Percentiles rank a stretch among this genome's conserved stretches.
Evolutionary conservation across 2,329 filamentous ascomycete genomes (phyloP).

Genomic region (Phyllosticta citriasiana): DNA sequence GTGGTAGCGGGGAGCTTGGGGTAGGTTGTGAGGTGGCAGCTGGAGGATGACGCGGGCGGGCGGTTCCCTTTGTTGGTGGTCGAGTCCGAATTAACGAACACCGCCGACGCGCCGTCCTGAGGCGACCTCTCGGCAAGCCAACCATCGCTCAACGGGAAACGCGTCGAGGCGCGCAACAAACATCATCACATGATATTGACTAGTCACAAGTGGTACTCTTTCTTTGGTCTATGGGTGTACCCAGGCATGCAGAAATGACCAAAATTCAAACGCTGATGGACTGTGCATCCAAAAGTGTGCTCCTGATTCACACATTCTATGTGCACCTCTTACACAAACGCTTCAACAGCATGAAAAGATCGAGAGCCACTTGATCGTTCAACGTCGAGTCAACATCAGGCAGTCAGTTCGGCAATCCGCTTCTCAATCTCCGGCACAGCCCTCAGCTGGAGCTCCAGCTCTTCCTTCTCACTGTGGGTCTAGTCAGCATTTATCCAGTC

Average conservation of each 20-base stretch:
- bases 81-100: background rate
- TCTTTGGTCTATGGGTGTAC: background rate
- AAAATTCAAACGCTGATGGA: background rate
- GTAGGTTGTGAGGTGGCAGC: background rate
- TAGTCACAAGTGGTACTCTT: background rate
- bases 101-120: background rate
- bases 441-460: conserved; percentile 74
- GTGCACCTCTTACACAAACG: background rate
- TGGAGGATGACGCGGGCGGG: background rate
- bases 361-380: background rate
- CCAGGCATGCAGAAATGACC: background rate
- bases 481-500: background rate
- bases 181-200: background rate
- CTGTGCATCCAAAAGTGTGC: background rate
- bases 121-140: background rate
- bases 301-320: background rate
- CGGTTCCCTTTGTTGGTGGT: background rate
- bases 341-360: background rate
- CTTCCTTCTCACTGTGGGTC: conserved; percentile 68
- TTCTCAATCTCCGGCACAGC: conserved; percentile 82
- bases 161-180: background rate
- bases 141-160: background rate
- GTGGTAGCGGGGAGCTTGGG: background rate
- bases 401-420: conserved; percentile 66
- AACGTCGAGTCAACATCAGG: conserved; percentile 3